Conservation (phyloP, 176 grass and related monocot species). For the Oryza glaberrima region DNA sequence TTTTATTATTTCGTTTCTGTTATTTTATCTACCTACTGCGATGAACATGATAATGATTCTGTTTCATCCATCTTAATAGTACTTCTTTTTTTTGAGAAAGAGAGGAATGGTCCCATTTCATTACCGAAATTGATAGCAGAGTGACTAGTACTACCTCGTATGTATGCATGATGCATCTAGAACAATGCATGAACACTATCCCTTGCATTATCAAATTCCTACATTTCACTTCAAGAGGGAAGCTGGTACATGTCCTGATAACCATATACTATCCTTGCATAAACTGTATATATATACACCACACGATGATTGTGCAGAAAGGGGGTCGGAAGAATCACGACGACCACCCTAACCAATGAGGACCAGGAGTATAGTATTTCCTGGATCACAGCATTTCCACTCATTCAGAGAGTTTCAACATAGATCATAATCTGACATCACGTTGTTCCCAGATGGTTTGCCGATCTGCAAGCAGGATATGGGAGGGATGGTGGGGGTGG, state of each 20-base stretch:
- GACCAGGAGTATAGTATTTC: background rate
- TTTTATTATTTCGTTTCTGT: background rate
- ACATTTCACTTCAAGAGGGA: conserved; percentile 12
- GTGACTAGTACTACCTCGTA: background rate
- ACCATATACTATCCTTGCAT: background rate
- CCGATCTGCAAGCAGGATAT: conserved; percentile 83
- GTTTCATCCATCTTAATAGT: background rate
- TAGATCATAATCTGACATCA: conserved; percentile 62
- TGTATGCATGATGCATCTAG: background rate
- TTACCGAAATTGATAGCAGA: too few species aligned
- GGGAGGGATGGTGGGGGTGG: conserved; percentile 64
- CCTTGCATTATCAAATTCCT: background rate
- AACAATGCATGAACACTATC: background rate
- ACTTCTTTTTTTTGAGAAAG: too few species aligned
- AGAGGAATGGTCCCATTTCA: too few species aligned
- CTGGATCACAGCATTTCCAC: background rate
- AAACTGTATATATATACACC: conserved; percentile 45
- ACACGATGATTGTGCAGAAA: conserved; percentile 28
- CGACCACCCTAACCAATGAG: conserved; percentile 33
- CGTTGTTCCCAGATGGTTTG: conserved; percentile 69
- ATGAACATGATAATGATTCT: background rate
- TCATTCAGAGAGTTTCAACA: conserved; percentile 53
- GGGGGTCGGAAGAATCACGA: conserved; percentile 53
- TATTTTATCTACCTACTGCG: background rate
- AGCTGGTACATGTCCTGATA: background rate